These are phyloP conservation scores for Ceratocystis papillata DNA, from an alignment of 2,329 filamentous ascomycete species.

Conservation along the genomic window DNA sequence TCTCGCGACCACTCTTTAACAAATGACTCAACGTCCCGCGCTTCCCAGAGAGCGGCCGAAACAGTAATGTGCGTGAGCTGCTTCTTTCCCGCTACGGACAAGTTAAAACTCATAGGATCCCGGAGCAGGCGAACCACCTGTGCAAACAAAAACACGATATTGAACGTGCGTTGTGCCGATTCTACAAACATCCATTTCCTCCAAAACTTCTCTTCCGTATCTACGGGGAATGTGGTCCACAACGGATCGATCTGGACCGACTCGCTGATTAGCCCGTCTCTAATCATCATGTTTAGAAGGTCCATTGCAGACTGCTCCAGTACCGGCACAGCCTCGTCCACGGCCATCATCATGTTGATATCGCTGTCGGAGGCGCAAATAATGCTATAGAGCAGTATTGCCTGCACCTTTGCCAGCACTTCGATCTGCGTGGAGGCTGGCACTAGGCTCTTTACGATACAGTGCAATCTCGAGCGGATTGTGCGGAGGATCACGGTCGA, in stretches of 20 bases:
- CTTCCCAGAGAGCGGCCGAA: conserved; percentile 34
- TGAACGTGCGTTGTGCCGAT: conserved; percentile 42
- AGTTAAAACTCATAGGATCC: conserved; percentile 25
- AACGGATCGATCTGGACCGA: neutral
- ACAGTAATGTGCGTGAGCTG: conserved; percentile 34
- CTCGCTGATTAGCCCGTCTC: neutral
- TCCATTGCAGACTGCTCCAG: conserved; percentile 12
- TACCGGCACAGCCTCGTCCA: conserved; percentile 28
- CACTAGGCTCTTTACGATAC: conserved; percentile 32
- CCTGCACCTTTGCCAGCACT: conserved; percentile 34
- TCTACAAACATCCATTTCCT: conserved; percentile 43
- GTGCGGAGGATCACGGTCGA: conserved; percentile 39
- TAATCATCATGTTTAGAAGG: neutral
- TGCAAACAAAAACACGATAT: conserved; percentile 40
- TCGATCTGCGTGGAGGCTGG: conserved; percentile 29
- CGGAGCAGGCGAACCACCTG: conserved; percentile 33
- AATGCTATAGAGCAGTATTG: conserved; percentile 38
- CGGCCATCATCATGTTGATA: conserved; percentile 30
- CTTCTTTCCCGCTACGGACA: conserved; percentile 29
- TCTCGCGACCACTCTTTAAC: conserved; percentile 25
- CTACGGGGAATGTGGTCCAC: conserved; percentile 31
- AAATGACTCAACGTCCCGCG: conserved; percentile 32
- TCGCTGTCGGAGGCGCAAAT: conserved; percentile 39
- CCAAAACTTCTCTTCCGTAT: conserved; percentile 39
- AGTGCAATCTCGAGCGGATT: conserved; percentile 37